Evolutionary conservation across 345 rosid genomes (phyloP).

Genomic region (Sonneratia caseolaris): DNA sequence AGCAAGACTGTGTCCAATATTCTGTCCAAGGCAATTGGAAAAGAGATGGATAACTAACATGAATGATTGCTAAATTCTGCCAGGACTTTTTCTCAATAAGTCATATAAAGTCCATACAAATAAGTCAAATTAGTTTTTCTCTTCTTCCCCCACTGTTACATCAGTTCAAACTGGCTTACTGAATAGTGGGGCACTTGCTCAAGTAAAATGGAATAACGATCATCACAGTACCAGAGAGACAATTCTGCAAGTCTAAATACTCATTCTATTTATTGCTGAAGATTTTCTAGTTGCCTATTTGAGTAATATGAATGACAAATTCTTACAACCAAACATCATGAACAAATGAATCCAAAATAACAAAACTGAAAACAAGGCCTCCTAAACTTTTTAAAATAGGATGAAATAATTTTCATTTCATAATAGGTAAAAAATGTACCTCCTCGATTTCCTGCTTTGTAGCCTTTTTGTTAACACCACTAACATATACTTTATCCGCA

Average conservation of each 20-base stretch:
- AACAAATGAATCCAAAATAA: background rate
- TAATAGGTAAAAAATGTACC: conserved; percentile 25
- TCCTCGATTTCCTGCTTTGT: conserved; percentile 57
- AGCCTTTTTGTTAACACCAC: conserved; percentile 58
- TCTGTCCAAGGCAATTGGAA: background rate
- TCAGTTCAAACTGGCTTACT: no score
- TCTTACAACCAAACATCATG: background rate
- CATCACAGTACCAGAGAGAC: no score
- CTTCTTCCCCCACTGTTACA: no score
- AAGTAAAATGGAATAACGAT: no score
- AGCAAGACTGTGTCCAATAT: background rate
- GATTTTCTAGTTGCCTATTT: background rate
- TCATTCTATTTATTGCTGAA: background rate
- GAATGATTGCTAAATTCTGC: background rate
- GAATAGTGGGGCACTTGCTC: no score
- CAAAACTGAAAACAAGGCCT: background rate
- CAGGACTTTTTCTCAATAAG: no score
- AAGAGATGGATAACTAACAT: background rate
- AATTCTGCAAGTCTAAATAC: background rate
- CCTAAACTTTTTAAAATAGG: background rate
- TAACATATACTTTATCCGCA: conserved; percentile 65
- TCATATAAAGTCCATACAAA: background rate
- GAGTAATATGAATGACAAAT: background rate
- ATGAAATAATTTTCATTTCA: conserved; percentile 1
- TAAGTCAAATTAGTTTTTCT: background rate